These are phyloP conservation scores for Coemansia sp. DNA, from an alignment of 192 early-diverging fungal genomes.

Conservation along the genomic window DNA sequence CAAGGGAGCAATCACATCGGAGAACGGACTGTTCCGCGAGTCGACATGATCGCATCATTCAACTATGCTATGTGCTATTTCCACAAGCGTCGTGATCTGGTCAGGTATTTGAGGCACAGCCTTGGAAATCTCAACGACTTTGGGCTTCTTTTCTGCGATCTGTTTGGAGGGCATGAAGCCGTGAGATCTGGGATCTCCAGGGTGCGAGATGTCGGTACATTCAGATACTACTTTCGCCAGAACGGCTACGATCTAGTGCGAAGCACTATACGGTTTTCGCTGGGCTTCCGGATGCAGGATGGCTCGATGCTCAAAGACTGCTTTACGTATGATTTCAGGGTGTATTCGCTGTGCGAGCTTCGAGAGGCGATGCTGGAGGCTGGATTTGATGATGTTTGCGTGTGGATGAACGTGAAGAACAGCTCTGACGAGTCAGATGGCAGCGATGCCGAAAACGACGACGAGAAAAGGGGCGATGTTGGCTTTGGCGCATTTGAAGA, in stretches of 20 bases:
- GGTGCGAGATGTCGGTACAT: constrained; percentile 15
- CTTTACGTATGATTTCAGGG: constrained; percentile 48
- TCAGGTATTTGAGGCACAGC: constrained; percentile 40
- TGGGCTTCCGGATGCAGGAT: constrained; percentile 51
- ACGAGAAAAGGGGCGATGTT: not conserved
- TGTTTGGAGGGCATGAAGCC: constrained; percentile 46
- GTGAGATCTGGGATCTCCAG: constrained; percentile 10
- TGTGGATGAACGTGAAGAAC: constrained; percentile 32
- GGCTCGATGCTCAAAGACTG: constrained; percentile 44
- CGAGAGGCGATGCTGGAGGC: constrained; percentile 57
- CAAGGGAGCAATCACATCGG: not conserved
- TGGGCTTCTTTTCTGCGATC: constrained; percentile 51
- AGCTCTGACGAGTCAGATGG: not conserved
- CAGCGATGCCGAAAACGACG: not conserved
- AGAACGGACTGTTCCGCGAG: constrained; percentile 17
- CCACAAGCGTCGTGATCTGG: constrained; percentile 33
- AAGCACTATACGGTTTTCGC: constrained; percentile 28
- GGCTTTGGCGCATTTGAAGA: constrained; percentile 26
- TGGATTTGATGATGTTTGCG: constrained; percentile 39
- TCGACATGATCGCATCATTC: constrained; percentile 47
- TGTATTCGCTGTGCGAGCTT: constrained; percentile 50
- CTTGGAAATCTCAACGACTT: constrained; percentile 25
- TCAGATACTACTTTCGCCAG: constrained; percentile 49
- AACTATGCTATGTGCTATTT: constrained; percentile 54
- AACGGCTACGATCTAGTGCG: constrained; percentile 32